Conservation (phyloP, 306 rosid species). For the Sophora flavescens region DNA sequence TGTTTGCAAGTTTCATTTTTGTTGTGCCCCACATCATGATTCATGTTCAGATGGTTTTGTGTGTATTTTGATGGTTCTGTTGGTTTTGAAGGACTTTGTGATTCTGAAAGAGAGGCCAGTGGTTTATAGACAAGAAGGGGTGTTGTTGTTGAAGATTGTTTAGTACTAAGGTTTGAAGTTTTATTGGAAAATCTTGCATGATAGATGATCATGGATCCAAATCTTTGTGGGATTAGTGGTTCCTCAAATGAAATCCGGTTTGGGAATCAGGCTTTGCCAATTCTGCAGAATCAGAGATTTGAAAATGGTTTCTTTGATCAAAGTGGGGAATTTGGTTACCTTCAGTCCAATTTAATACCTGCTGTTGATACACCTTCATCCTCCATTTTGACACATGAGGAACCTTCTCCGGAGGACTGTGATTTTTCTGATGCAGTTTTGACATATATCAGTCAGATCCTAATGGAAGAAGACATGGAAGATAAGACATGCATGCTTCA, state of each 20-base stretch:
- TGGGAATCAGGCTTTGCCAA: slow-evolving; percentile 56
- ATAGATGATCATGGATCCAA: slow-evolving; percentile 67
- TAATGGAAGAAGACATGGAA: slow-evolving; percentile 97
- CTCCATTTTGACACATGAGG: slow-evolving; percentile 62
- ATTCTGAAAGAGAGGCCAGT: slow-evolving; percentile 21
- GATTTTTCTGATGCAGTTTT: slow-evolving; percentile 91
- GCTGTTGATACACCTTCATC: slow-evolving; percentile 45
- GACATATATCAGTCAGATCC: slow-evolving; percentile 84
- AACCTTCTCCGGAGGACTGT: slow-evolving; percentile 81
- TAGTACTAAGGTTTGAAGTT: slow-evolving; percentile 43
- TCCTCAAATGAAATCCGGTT: slow-evolving; percentile 57
- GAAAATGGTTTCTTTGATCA: slow-evolving; percentile 55
- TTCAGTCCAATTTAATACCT: slow-evolving; percentile 49
- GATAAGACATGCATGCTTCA: slow-evolving; percentile 86
- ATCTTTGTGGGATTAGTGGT: slow-evolving; percentile 46
- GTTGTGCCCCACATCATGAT: slow-evolving; percentile 27
- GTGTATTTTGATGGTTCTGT: slow-evolving; percentile 37
- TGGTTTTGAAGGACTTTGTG: slow-evolving; percentile 49
- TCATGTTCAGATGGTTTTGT: slow-evolving; percentile 38
- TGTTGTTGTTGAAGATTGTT: slow-evolving; percentile 32
- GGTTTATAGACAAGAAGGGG: slow-evolving; percentile 20
- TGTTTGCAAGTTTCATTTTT: slow-evolving; percentile 26
- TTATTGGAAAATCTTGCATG: slow-evolving; percentile 27
- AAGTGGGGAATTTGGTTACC: slow-evolving; percentile 50
- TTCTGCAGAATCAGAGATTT: slow-evolving; percentile 54